phyloP scores from a whole-genome alignment of 768 basidiomycete genomes.

The Clitopilus hobsonii region DNA sequence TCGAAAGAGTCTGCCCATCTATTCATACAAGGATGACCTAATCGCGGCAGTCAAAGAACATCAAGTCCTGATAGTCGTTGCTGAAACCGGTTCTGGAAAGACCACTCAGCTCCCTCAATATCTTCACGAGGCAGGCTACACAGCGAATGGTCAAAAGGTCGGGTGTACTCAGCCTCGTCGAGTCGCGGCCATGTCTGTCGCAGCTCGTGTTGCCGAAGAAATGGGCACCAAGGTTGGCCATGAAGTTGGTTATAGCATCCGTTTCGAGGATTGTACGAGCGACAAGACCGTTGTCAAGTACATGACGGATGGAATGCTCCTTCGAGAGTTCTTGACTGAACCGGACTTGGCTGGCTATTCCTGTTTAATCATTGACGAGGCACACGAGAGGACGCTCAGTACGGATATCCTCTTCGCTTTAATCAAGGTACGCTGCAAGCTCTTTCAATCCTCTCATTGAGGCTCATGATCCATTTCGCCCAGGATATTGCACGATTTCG shows the following conservation, averaged over 20 bases:
- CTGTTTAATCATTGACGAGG: slow-evolving; percentile 96
- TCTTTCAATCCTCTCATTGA: slow-evolving; percentile 11
- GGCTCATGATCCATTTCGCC: slow-evolving; percentile 21
- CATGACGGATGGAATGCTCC: slow-evolving; percentile 99
- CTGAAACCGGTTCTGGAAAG: slow-evolving; percentile 98
- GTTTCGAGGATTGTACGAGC: slow-evolving; percentile 99
- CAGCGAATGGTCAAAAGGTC: slow-evolving; percentile 79
- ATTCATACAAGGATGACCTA: slow-evolving; percentile 80
- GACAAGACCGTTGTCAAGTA: slow-evolving; percentile 99
- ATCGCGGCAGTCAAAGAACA: slow-evolving; percentile 86
- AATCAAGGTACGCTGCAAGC: slow-evolving; percentile 76
- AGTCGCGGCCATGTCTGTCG: slow-evolving; percentile 99
- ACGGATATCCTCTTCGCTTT: slow-evolving; percentile 98
- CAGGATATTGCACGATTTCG: slow-evolving; percentile 96
- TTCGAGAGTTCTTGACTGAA: slow-evolving; percentile 96
- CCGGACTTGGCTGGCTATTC: slow-evolving; percentile 95
- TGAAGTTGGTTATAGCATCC: slow-evolving; percentile 99
- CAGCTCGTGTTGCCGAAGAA: slow-evolving; percentile 97
- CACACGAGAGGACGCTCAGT: slow-evolving; percentile 95
- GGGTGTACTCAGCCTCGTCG: slow-evolving; percentile 98
- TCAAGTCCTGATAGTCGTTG: slow-evolving; percentile 95
- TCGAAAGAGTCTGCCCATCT: slow-evolving; percentile 91
- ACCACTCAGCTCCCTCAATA: slow-evolving; percentile 98
- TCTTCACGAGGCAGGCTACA: slow-evolving; percentile 96
- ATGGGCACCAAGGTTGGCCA: slow-evolving; percentile 97